Evolutionary conservation across 768 basidiomycete genomes (phyloP).

Genomic region (Mycena crocata): DNA sequence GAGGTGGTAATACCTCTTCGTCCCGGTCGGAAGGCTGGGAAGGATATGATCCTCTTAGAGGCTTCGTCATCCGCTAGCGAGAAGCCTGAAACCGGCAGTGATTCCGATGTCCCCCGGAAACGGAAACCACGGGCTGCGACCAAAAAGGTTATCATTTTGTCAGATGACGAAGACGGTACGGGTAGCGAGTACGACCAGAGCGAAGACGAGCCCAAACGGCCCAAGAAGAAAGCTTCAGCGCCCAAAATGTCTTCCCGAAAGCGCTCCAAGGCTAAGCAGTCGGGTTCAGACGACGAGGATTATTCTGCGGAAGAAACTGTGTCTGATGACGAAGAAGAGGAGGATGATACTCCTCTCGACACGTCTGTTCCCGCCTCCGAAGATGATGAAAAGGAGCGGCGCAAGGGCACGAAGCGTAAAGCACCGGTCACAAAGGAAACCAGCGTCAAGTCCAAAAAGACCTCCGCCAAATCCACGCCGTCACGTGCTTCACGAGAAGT

Average conservation of each 20-base stretch:
- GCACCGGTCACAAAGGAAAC: conserved; percentile 27
- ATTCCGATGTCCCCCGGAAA: conserved; percentile 50
- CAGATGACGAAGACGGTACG: conserved; percentile 63
- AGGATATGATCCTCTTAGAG: conserved; percentile 37
- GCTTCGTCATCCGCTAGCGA: conserved; percentile 50
- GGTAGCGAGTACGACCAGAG: conserved; percentile 43
- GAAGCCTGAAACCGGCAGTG: conserved; percentile 51
- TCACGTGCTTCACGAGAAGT: conserved; percentile 22
- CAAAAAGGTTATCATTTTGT: conserved; percentile 59
- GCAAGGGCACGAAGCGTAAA: conserved; percentile 29
- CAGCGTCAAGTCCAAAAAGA: conserved; percentile 31
- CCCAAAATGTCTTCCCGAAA: conserved; percentile 35
- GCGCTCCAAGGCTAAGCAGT: conserved; percentile 34
- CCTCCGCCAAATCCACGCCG: conserved; percentile 30
- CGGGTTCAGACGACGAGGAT: conserved; percentile 57
- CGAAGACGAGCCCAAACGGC: conserved; percentile 41
- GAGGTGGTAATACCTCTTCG: conserved; percentile 68
- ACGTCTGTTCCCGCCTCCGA: conserved; percentile 43
- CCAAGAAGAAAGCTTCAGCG: conserved; percentile 38
- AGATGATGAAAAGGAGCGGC: conserved; percentile 40
- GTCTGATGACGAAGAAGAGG: conserved; percentile 49
- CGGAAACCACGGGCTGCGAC: conserved; percentile 54
- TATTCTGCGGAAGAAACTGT: conserved; percentile 48
- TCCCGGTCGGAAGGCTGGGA: conserved; percentile 37
- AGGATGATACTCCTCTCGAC: conserved; percentile 28